Base-by-base conservation (phyloP, 129 eudicot genomes). In the Apium graveolens region DNA sequence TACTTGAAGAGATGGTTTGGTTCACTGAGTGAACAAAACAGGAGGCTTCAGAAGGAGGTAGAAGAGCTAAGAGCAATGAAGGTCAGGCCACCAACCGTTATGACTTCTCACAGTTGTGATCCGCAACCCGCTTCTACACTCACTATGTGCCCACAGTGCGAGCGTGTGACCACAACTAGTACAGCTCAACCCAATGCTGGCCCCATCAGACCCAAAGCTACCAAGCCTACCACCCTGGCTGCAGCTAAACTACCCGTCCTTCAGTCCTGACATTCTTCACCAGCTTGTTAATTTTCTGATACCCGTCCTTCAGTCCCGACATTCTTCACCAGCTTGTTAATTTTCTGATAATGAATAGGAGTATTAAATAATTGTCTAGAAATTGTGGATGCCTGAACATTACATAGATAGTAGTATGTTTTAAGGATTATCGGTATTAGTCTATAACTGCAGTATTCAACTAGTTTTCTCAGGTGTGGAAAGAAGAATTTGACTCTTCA, bases 1-100 rank as follows among this genome's bases (percentile, higher is more conserved):
- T 86, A 88, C 77, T 70, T 88, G 60, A 88, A 86, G 76, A 81
- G 87, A 84, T 86, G 89, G 88, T 86, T 81, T 21, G 86, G 87
- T 34, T 85, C 92, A 46, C 57, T 88, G 78, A 83, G 81, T 0
- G 86, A 86, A 48, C 89, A 86, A 70, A 88, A 88, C 80, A 73
- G 75, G 79, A 86, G 82, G 78, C 79, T 88, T 24, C 79, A 81
- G 3, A 86, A 82, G 77, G 92, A 86, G 78, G 86, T 88, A 72
- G 88, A 86, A 70, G 87, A 88, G 76, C 84, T 88, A 24, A 79
- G 86, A 73, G 81, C 89, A 46, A 48, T 81, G 75, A 88, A 82
- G 32, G 78, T 79, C 12, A 71, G 86, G n/a, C 83, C 82, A 20
- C 82, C 76, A 4, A 81, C 77, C 9, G 66, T 71, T 20, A 38